Conservation (phyloP, 495 filamentous ascomycete species). For the Bathelium albidoporum region DNA sequence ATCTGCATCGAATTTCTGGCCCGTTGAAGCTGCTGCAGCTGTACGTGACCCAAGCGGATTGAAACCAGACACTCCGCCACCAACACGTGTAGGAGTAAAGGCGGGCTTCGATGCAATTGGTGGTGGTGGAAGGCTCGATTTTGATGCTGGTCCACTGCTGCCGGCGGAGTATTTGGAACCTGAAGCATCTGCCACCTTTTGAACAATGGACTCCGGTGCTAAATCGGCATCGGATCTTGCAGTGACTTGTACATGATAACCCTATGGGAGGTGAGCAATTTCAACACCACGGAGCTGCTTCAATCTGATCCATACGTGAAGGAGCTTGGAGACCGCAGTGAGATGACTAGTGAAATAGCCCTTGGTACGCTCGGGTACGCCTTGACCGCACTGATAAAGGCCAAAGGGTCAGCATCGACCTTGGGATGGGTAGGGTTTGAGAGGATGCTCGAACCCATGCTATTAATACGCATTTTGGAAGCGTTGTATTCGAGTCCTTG, state of each 20-base stretch:
- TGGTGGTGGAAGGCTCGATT: slow-evolving; percentile 46
- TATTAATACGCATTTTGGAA: slow-evolving; percentile 89
- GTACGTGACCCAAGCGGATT: slow-evolving; percentile 52
- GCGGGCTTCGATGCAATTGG: slow-evolving; percentile 75
- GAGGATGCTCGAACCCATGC: slow-evolving; percentile 51
- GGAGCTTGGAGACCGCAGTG: slow-evolving; percentile 73
- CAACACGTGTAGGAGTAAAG: slow-evolving; percentile 69
- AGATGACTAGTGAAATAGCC: slow-evolving; percentile 96
- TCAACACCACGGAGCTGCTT: slow-evolving; percentile 1
- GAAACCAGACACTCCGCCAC: slow-evolving; percentile 48
- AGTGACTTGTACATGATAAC: slow-evolving; percentile 95
- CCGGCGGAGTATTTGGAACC: slow-evolving; percentile 83
- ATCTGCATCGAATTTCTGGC: slow-evolving; percentile 53
- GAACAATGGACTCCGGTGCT: slow-evolving; percentile 73
- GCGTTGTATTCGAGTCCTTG: slow-evolving; percentile 81
- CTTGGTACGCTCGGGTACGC: slow-evolving; percentile 95
- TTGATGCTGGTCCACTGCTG: slow-evolving; percentile 37
- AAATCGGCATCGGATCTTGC: slow-evolving; percentile 85
- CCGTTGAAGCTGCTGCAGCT: slow-evolving; percentile 32
- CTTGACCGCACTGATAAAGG: slow-evolving; percentile 64
- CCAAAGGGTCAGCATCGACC: background rate
- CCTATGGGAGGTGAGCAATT: slow-evolving; percentile 37
- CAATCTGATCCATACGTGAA: slow-evolving; percentile 51
- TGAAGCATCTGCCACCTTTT: slow-evolving; percentile 92
- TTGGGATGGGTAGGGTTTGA: background rate